Evolutionary conservation across 345 rosid species (phyloP).

Genomic region (Eucalyptus brandiana): DNA sequence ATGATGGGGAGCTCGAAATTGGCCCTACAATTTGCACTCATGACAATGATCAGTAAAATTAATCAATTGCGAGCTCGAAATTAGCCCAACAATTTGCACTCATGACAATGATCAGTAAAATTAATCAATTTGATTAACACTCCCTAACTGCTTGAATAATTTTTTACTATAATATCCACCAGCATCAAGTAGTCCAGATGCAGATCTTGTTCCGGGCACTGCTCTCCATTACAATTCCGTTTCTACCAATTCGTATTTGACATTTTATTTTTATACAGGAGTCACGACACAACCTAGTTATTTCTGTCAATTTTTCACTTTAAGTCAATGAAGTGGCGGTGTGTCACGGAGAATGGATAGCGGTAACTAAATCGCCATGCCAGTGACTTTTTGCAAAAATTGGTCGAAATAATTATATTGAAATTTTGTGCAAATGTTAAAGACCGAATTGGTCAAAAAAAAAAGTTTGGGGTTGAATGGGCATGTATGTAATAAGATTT

Average conservation of each 20-base stretch:
- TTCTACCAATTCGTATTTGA: neutral
- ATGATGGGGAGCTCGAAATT: neutral
- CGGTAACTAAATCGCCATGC: accelerated
- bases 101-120: neutral
- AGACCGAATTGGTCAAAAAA: accelerated
- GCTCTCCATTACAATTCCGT: neutral
- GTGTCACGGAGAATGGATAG: neutral
- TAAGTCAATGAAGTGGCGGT: neutral
- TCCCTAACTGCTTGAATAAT: neutral
- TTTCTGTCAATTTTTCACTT: neutral
- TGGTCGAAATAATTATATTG: neutral
- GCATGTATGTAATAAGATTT: too few relatives aligned
- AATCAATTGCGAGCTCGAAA: neutral
- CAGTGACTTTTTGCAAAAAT: accelerated
- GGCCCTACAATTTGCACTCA: neutral
- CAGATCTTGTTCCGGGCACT: neutral
- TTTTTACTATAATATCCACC: neutral
- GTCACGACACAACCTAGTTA: neutral
- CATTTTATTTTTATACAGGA: neutral
- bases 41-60: neutral
- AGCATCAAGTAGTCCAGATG: neutral
- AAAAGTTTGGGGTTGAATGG: too few relatives aligned
- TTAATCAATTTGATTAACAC: neutral
- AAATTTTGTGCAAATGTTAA: neutral
- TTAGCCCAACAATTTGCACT: neutral